A percentile compares a stretch with the other conserved stretches of the same genome.
These are phyloP conservation scores for Phytophthora sojae DNA, from an alignment of 352 stramenopile genomes.

Conservation along the genomic window DNA sequence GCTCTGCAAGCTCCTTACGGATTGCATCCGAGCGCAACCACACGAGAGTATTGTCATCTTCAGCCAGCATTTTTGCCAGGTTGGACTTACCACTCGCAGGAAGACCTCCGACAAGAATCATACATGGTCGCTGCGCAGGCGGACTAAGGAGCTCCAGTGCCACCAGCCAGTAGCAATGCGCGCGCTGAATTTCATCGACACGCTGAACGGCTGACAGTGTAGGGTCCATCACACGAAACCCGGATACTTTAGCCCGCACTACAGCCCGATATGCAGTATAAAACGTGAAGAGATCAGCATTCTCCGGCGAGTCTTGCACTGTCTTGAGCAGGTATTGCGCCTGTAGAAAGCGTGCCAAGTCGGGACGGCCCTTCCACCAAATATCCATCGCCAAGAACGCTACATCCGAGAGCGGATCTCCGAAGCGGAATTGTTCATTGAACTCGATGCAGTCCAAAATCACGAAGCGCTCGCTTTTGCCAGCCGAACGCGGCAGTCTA, in stretches of 20 bases:
- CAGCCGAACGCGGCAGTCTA: conserved; percentile 30
- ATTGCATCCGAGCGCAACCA: conserved; percentile 75
- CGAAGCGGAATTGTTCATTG: conserved; percentile 82
- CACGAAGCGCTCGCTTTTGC: conserved; percentile 35
- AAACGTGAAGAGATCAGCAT: conserved; percentile 58
- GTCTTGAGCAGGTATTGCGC: conserved; percentile 63
- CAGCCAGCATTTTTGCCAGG: conserved; percentile 59
- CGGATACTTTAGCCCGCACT: conserved; percentile 73
- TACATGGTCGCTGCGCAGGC: conserved; percentile 48
- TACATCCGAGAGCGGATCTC: conserved; percentile 68
- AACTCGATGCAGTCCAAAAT: conserved; percentile 84
- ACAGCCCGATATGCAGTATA: conserved; percentile 76
- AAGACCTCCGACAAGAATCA: conserved; percentile 67
- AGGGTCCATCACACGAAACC: conserved; percentile 70
- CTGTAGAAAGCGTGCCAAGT: conserved; percentile 60
- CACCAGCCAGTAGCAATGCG: conserved; percentile 73
- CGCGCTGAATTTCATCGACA: conserved; percentile 46
- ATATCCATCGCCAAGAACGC: conserved; percentile 80
- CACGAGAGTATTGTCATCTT: conserved; percentile 46
- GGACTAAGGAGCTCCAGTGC: conserved; percentile 61
- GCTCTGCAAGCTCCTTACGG: conserved; percentile 61
- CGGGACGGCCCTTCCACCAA: conserved; percentile 61
- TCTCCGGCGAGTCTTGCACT: conserved; percentile 56
- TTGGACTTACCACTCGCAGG: conserved; percentile 75
- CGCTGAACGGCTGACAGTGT: conserved; percentile 48